These are phyloP conservation scores for Pyrenopolyporus hunteri DNA, from an alignment of 495 filamentous ascomycete species.

Conservation along the genomic window DNA sequence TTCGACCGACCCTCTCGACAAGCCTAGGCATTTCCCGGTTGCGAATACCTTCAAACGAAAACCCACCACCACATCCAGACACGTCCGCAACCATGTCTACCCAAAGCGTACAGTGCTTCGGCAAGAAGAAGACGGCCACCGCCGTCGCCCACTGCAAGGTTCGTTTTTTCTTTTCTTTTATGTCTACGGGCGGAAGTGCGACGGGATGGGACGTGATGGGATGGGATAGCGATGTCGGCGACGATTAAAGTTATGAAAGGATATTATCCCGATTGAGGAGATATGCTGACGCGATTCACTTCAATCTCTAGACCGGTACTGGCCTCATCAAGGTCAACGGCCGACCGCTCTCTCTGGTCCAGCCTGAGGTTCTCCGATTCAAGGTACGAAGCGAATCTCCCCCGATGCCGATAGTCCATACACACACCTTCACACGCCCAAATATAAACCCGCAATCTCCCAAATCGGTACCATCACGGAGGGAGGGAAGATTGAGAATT, in stretches of 20 bases:
- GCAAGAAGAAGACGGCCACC: constrained; percentile 87
- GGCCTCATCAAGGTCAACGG: constrained; percentile 99
- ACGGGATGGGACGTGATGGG: not conserved
- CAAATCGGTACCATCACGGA: not conserved
- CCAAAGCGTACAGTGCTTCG: constrained; percentile 93
- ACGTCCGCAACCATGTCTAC: constrained; percentile 68
- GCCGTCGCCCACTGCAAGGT: constrained; percentile 96
- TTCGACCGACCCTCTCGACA: constrained; percentile 8
- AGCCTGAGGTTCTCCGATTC: constrained; percentile 96
- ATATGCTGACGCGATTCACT: constrained; percentile 22
- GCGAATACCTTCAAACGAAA: constrained; percentile 38
- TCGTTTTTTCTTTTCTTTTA: constrained; percentile 41
- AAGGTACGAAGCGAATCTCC: constrained; percentile 63
- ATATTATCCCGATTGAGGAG: not conserved
- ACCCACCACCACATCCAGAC: constrained; percentile 16
- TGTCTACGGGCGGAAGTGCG: not conserved
- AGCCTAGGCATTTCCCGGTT: constrained; percentile 27
- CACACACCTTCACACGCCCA: constrained; percentile 5
- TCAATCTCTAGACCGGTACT: constrained; percentile 71
- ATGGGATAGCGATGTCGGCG: not conserved
- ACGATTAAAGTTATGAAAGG: not conserved
- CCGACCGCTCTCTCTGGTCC: constrained; percentile 88
- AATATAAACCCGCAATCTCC: not conserved
- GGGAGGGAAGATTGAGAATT: too few relatives aligned
- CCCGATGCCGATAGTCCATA: constrained; percentile 6